Conservation (phyloP, 805 yeast genomes). For the Wickerhamomyces queroliae region DNA sequence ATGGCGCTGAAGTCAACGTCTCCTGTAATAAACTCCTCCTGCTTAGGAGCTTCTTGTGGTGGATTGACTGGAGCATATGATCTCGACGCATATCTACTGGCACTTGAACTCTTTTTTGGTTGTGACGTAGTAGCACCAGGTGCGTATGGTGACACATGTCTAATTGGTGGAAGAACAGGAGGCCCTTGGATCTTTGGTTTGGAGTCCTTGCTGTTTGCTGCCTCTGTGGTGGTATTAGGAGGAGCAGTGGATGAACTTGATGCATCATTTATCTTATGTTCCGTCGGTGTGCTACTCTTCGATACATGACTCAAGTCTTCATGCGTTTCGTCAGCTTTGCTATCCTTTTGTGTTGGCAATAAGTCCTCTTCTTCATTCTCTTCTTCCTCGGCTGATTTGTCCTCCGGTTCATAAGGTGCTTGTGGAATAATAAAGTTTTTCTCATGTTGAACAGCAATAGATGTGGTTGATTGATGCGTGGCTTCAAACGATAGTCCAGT, state of each 20-base stretch:
- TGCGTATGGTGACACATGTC: not conserved
- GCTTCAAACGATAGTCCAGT: not conserved
- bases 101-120: constrained; percentile 1
- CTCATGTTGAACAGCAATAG: not conserved
- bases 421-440: not conserved
- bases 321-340: no score
- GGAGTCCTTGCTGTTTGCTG: not conserved
- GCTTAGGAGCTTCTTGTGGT: constrained; percentile 2
- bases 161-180: not conserved
- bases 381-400: no score
- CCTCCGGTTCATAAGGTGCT: not conserved
- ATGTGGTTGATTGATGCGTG: not conserved
- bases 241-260: not conserved
- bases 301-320: no score
- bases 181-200: not conserved
- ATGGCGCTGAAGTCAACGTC: constrained; percentile 15
- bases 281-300: no score
- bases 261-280: no score
- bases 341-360: not conserved
- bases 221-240: not conserved
- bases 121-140: not conserved
- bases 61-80: constrained; percentile 2
- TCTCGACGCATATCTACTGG: constrained; percentile 3
- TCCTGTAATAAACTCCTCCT: constrained; percentile 5
- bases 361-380: not conserved